phyloP scores from a whole-genome alignment of 176 grass and related monocot genomes.

The Secale cereale region DNA sequence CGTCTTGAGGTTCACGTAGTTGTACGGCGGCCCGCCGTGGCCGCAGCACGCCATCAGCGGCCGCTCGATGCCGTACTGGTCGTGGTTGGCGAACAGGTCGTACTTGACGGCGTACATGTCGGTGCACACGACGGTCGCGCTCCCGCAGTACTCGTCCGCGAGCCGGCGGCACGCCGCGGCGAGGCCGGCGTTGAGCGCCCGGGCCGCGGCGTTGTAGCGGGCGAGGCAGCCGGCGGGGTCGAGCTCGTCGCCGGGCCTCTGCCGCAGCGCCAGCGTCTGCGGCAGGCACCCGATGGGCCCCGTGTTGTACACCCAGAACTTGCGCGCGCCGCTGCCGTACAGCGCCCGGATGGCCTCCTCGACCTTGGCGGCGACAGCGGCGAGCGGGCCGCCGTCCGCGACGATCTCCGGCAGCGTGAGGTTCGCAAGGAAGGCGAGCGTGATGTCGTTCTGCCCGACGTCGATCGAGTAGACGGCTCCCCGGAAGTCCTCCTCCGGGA shows the following conservation, averaged over 20 bases:
- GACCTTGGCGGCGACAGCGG: not conserved
- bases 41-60: constrained; percentile 47
- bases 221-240: constrained; percentile 32
- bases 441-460: constrained; percentile 29
- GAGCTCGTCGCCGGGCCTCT: constrained; percentile 17
- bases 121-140: constrained; percentile 19
- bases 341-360: constrained; percentile 17
- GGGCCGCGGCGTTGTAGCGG: constrained; percentile 13
- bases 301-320: constrained; percentile 38
- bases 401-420: constrained; percentile 3
- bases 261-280: constrained; percentile 8
- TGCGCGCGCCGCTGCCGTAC: constrained; percentile 5
- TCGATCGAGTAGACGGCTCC: constrained; percentile 23
- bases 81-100: constrained; percentile 34
- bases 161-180: constrained; percentile 5
- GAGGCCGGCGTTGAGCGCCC: constrained; percentile 19
- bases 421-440: constrained; percentile 27
- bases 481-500: constrained; percentile 1
- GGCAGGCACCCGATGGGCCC: constrained; percentile 31
- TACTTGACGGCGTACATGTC: constrained; percentile 41
- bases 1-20: constrained; percentile 4
- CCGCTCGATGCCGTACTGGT: constrained; percentile 25
- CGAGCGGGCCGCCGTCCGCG: not conserved
- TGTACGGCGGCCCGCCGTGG: constrained; percentile 36
- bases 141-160: not conserved